Conservation (phyloP, 192 early-diverging fungal genomes). For the Allomyces macrogynus region DNA sequence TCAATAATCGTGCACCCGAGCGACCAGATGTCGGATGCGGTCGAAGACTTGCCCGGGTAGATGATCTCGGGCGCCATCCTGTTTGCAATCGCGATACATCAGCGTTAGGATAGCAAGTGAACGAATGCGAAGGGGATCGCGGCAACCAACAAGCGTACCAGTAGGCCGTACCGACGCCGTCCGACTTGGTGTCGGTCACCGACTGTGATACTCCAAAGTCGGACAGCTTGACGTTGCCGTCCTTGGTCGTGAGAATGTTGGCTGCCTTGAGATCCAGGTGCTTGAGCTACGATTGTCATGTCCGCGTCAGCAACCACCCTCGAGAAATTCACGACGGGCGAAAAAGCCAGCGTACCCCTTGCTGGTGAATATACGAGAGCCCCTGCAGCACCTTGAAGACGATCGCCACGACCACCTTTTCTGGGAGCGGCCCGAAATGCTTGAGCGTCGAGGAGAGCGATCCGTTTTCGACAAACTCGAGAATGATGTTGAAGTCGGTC, state of each 20-base stretch:
- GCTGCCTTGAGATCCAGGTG: slow-evolving; percentile 93
- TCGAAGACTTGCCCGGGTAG: slow-evolving; percentile 67
- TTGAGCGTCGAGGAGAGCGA: slow-evolving; percentile 66
- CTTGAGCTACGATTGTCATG: slow-evolving; percentile 1
- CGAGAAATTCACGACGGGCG: too few relatives aligned
- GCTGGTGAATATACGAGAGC: slow-evolving; percentile 68
- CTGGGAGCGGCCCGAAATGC: slow-evolving; percentile 77
- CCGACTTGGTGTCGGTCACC: slow-evolving; percentile 40
- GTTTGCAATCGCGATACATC: not conserved
- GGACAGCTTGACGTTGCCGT: slow-evolving; percentile 79
- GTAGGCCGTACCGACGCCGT: slow-evolving; percentile 60
- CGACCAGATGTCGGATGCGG: slow-evolving; percentile 86
- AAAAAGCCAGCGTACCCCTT: slow-evolving; percentile 27
- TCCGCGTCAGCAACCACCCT: too few relatives aligned
- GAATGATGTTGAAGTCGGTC: slow-evolving; percentile 56
- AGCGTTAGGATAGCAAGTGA: not conserved
- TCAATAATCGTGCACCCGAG: slow-evolving; percentile 89
- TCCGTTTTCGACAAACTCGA: slow-evolving; percentile 85
- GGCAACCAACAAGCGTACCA: slow-evolving; percentile 22
- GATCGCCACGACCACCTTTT: slow-evolving; percentile 69
- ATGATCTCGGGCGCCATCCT: slow-evolving; percentile 76
- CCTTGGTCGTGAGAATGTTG: slow-evolving; percentile 92
- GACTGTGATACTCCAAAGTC: slow-evolving; percentile 86
- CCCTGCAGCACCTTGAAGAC: slow-evolving; percentile 76
- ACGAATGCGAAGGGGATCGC: not conserved